A percentile compares a stretch with the other conserved stretches of the same genome.
phyloP scores from a whole-genome alignment of 345 rosid genomes.

The Bruguiera sexangula region DNA sequence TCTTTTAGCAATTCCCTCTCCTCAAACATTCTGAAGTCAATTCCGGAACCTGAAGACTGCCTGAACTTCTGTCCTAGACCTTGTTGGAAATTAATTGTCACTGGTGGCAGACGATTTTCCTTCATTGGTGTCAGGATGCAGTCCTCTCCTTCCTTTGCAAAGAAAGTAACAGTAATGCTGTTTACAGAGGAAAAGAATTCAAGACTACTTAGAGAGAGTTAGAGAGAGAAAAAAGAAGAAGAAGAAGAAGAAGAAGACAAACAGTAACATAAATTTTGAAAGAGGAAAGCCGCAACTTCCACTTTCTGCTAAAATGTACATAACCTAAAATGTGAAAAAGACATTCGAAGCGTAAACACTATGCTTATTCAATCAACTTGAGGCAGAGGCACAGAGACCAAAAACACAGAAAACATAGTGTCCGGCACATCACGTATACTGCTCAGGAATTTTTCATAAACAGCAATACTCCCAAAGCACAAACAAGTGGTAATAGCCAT shows the following conservation, averaged over 20 bases:
- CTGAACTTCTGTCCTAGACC: constrained; percentile 93
- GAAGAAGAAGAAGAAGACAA: neutral
- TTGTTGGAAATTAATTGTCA: constrained; percentile 58
- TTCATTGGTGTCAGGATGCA: constrained; percentile 63
- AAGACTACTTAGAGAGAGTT: constrained; percentile 5
- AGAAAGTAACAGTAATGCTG: constrained; percentile 79
- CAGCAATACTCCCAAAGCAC: no score
- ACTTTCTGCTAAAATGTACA: neutral
- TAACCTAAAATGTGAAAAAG: neutral
- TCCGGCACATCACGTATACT: neutral
- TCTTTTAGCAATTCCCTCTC: constrained; percentile 50
- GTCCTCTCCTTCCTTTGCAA: constrained; percentile 78
- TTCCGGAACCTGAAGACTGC: constrained; percentile 78
- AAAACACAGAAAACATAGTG: neutral
- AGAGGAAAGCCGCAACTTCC: neutral
- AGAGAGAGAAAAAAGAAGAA: no score
- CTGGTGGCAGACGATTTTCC: constrained; percentile 58
- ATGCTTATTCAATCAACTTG: neutral
- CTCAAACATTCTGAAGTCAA: constrained; percentile 61
- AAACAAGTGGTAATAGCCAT: no score
- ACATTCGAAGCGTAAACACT: neutral
- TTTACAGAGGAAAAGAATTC: constrained; percentile 17
- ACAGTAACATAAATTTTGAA: constrained; percentile 2
- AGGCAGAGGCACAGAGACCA: neutral
- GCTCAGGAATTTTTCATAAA: no score